Percentiles rank a stretch among this genome's conserved stretches.
phyloP scores from a whole-genome alignment of 352 stramenopile species.

The Phytophthora pinifolia region DNA sequence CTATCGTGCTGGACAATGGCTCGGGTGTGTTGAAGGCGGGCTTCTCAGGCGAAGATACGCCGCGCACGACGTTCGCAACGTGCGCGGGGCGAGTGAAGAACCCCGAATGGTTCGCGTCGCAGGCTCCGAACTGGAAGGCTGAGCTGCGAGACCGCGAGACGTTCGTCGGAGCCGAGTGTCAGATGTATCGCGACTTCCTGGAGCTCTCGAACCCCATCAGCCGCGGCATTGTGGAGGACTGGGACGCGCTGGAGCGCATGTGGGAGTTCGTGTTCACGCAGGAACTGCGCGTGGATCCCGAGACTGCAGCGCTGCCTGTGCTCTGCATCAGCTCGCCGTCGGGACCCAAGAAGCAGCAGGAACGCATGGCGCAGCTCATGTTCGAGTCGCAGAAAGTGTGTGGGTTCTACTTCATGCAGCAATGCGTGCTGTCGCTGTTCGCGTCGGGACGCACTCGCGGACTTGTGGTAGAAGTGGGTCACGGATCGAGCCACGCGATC shows the following conservation, averaged over 20 bases:
- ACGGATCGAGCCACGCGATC: conserved; percentile 84
- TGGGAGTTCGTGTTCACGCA: conserved; percentile 86
- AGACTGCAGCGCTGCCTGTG: conserved; percentile 67
- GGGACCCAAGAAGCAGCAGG: conserved; percentile 65
- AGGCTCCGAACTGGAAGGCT: conserved; percentile 55
- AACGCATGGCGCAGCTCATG: conserved; percentile 83
- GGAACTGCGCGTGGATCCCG: conserved; percentile 74
- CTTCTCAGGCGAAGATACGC: conserved; percentile 84
- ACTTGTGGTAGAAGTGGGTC: conserved; percentile 85
- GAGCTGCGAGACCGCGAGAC: conserved; percentile 73
- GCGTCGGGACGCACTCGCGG: conserved; percentile 84
- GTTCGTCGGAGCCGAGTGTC: conserved; percentile 65
- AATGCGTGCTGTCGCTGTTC: conserved; percentile 84
- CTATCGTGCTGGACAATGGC: conserved; percentile 88
- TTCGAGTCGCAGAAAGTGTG: conserved; percentile 83
- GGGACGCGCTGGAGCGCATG: conserved; percentile 83
- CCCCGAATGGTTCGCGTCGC: conserved; percentile 75
- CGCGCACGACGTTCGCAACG: conserved; percentile 67
- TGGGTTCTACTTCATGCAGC: conserved; percentile 87
- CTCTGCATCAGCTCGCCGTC: conserved; percentile 66
- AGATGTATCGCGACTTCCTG: conserved; percentile 68
- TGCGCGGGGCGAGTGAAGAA: conserved; percentile 76
- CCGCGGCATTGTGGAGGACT: conserved; percentile 78
- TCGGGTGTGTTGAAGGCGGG: conserved; percentile 82
- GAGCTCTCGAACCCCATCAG: conserved; percentile 77